phyloP scores from a whole-genome alignment of 768 basidiomycete species.

The Gloeopeniophorella convolvens region DNA sequence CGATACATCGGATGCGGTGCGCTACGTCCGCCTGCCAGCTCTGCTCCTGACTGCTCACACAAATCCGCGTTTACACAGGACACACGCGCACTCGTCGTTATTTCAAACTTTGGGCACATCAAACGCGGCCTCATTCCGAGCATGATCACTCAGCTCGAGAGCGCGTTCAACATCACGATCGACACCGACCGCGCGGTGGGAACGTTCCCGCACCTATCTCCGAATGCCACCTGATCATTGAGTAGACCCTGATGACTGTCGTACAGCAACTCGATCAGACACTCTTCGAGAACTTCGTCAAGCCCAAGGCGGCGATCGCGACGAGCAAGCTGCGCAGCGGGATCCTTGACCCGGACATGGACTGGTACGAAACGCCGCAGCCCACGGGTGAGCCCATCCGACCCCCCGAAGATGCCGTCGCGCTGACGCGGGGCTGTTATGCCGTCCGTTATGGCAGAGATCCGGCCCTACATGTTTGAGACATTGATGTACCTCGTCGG shows the following conservation, averaged over 20 bases:
- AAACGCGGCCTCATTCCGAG: constrained; percentile 62
- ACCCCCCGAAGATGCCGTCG: neutral
- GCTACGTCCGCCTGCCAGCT: constrained; percentile 23
- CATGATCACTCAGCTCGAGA: constrained; percentile 77
- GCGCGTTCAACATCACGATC: constrained; percentile 64
- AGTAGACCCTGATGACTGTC: constrained; percentile 65
- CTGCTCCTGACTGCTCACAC: neutral
- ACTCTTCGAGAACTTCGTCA: constrained; percentile 83
- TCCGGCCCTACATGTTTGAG: constrained; percentile 91
- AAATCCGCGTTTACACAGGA: constrained; percentile 45
- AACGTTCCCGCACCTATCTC: neutral
- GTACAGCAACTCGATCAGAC: constrained; percentile 81
- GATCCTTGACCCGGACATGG: constrained; percentile 72
- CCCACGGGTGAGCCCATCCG: constrained; percentile 60
- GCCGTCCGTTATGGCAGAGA: constrained; percentile 48
- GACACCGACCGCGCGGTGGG: constrained; percentile 63
- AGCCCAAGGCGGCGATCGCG: constrained; percentile 68
- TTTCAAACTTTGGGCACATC: constrained; percentile 83
- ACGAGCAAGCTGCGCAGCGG: constrained; percentile 67
- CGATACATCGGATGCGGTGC: constrained; percentile 57
- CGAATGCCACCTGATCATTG: neutral
- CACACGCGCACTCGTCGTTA: constrained; percentile 76
- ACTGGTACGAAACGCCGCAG: constrained; percentile 93
- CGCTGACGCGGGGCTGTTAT: neutral
- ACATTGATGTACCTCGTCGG: constrained; percentile 82